These are phyloP conservation scores for Calonectria hongkongensis DNA, from an alignment of 2,329 filamentous ascomycete genomes.

Conservation along the genomic window DNA sequence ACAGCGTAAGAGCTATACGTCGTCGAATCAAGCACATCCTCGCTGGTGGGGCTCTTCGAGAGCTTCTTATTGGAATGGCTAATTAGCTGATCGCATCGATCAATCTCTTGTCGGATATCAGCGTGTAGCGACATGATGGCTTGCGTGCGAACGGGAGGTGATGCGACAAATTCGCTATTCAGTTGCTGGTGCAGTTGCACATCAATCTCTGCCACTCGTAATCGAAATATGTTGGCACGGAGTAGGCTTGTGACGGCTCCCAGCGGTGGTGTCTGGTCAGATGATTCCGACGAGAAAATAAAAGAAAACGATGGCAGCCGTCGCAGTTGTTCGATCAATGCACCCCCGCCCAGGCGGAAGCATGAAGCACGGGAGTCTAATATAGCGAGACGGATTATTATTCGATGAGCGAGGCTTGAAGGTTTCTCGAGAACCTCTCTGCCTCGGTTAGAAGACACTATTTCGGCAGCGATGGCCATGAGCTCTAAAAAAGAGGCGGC, in stretches of 20 bases:
- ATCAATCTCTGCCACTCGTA: slow-evolving; percentile 39
- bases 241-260: slow-evolving; percentile 36
- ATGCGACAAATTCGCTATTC: slow-evolving; percentile 27
- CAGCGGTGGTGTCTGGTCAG: not conserved
- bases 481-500: slow-evolving; percentile 37
- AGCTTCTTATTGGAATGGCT: not conserved
- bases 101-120: slow-evolving; percentile 38
- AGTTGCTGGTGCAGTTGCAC: slow-evolving; percentile 33
- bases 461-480: slow-evolving; percentile 33
- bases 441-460: slow-evolving; percentile 35
- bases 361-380: slow-evolving; percentile 39
- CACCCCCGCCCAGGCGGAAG: slow-evolving; percentile 38
- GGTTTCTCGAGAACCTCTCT: slow-evolving; percentile 9
- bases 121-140: slow-evolving; percentile 35
- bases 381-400: slow-evolving; percentile 42
- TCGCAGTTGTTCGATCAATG: slow-evolving; percentile 27
- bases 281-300: slow-evolving; percentile 32
- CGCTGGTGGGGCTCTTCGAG: not conserved
- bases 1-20: slow-evolving; percentile 36
- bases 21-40: slow-evolving; percentile 34
- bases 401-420: slow-evolving; percentile 29
- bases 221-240: slow-evolving; percentile 39
- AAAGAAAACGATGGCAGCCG: slow-evolving; percentile 34
- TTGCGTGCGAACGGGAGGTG: slow-evolving; percentile 34
- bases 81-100: slow-evolving; percentile 28